Evolutionary conservation across 2,329 filamentous ascomycete species (phyloP).

Genomic region (Aaosphaeria pasadenensis): DNA sequence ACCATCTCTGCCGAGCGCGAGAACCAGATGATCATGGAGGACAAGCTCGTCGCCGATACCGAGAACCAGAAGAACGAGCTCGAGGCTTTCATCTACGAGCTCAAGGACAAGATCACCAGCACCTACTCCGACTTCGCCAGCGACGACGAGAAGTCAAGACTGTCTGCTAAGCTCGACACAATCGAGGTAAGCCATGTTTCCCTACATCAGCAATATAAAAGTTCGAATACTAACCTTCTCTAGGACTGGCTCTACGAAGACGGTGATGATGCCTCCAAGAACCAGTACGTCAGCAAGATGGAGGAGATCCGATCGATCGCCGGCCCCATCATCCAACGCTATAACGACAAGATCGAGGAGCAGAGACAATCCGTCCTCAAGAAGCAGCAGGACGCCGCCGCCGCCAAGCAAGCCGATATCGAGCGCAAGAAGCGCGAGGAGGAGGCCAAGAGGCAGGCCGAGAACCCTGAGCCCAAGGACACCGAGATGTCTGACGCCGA

Average conservation of each 20-base stretch:
- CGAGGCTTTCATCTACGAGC: constrained; percentile 94
- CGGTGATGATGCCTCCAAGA: constrained; percentile 91
- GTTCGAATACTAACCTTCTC: constrained; percentile 8
- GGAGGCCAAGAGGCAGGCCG: constrained; percentile 60
- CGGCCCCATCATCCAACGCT: constrained; percentile 87
- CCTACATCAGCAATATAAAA: background rate
- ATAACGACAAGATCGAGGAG: constrained; percentile 90
- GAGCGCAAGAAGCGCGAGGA: constrained; percentile 78
- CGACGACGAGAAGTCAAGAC: constrained; percentile 87
- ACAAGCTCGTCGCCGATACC: constrained; percentile 96
- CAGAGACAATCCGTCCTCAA: constrained; percentile 72
- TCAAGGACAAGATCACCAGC: constrained; percentile 92
- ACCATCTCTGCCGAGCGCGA: constrained; percentile 75
- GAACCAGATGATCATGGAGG: constrained; percentile 89
- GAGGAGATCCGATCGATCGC: constrained; percentile 91
- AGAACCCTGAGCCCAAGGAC: constrained; percentile 42
- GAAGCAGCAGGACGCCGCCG: constrained; percentile 63
- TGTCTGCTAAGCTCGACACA: constrained; percentile 77
- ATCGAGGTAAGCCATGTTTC: constrained; percentile 68
- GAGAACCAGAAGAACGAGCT: constrained; percentile 99
- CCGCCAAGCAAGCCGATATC: constrained; percentile 61
- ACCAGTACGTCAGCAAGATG: constrained; percentile 89
- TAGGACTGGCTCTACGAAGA: constrained; percentile 99
- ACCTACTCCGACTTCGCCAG: constrained; percentile 84
- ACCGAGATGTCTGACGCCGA: constrained; percentile 62